Conservation (phyloP, 2,329 filamentous ascomycete genomes). For the Aureobasidium sp. region DNA sequence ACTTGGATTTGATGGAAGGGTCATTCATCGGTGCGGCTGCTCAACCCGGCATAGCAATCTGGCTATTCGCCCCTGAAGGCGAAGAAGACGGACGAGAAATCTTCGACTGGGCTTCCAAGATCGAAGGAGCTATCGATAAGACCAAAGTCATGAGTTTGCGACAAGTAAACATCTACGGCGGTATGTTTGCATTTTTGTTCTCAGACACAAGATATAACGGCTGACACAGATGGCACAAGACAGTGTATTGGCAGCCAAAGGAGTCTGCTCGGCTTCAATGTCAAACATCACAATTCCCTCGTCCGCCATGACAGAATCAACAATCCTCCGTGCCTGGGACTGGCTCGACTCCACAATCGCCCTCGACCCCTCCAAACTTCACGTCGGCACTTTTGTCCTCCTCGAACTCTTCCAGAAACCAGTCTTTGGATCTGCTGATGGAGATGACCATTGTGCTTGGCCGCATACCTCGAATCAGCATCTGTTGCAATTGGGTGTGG, state of each 20-base stretch:
- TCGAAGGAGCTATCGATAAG: constrained; percentile 3
- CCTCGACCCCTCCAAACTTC: not conserved
- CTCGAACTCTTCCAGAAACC: not conserved
- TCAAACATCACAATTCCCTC: not conserved
- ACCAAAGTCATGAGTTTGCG: not conserved
- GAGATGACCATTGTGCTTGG: not conserved
- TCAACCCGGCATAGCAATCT: not conserved
- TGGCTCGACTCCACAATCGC: not conserved
- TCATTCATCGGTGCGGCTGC: not conserved
- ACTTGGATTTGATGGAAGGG: not conserved
- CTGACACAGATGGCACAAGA: not conserved
- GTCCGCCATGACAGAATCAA: not conserved
- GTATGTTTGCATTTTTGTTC: not conserved
- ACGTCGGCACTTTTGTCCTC: not conserved
- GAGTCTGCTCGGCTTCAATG: not conserved
- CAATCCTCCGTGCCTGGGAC: constrained; percentile 6
- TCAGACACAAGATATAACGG: not conserved
- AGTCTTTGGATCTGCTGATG: not conserved
- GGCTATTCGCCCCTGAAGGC: not conserved
- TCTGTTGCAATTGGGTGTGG: not conserved
- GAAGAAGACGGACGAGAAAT: not conserved
- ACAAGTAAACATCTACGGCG: not conserved
- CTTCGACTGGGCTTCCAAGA: constrained; percentile 3
- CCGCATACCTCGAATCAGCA: constrained; percentile 6
- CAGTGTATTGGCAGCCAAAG: not conserved